These are phyloP conservation scores for Athelia psychrophila DNA, from an alignment of 1,284 basidiomycete species.

Conservation along the genomic window DNA sequence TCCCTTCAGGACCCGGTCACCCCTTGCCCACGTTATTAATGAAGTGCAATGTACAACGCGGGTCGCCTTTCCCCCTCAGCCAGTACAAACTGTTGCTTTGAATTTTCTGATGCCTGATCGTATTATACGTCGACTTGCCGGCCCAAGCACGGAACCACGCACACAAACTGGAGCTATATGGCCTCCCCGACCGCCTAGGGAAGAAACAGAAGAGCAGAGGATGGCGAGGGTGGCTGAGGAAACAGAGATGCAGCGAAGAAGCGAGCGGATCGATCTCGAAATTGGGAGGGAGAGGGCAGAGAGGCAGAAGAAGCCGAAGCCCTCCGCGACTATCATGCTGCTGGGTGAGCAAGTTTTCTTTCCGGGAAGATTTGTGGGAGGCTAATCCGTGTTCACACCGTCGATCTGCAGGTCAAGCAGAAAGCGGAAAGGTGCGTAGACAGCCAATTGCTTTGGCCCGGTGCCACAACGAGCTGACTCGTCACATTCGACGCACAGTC, in stretches of 20 bases:
- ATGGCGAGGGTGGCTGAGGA: slow-evolving; percentile 40
- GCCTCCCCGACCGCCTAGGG: slow-evolving; percentile 31
- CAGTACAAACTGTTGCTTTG: no score
- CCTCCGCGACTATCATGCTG: slow-evolving; percentile 47
- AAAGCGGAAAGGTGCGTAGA: slow-evolving; percentile 47
- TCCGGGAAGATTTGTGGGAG: neutral
- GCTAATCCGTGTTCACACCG: neutral
- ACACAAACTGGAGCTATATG: slow-evolving; percentile 16
- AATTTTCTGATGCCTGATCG: neutral
- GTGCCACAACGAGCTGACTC: no score
- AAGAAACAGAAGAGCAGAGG: slow-evolving; percentile 35
- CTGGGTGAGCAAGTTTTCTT: slow-evolving; percentile 39
- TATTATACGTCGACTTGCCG: neutral
- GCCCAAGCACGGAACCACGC: neutral
- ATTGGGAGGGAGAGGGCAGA: slow-evolving; percentile 43
- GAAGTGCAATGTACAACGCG: no score
- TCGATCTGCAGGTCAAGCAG: slow-evolving; percentile 50
- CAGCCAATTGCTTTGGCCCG: no score
- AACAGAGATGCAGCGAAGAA: slow-evolving; percentile 48
- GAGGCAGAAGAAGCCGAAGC: slow-evolving; percentile 30
- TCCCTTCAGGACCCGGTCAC: no score
- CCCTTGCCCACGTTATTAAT: no score
- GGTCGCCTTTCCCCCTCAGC: no score
- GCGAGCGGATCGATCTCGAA: slow-evolving; percentile 51
- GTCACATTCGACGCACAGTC: slow-evolving; percentile 30